These are phyloP conservation scores for Phytophthora capsici DNA, from an alignment of 352 stramenopile genomes.

Conservation along the genomic window DNA sequence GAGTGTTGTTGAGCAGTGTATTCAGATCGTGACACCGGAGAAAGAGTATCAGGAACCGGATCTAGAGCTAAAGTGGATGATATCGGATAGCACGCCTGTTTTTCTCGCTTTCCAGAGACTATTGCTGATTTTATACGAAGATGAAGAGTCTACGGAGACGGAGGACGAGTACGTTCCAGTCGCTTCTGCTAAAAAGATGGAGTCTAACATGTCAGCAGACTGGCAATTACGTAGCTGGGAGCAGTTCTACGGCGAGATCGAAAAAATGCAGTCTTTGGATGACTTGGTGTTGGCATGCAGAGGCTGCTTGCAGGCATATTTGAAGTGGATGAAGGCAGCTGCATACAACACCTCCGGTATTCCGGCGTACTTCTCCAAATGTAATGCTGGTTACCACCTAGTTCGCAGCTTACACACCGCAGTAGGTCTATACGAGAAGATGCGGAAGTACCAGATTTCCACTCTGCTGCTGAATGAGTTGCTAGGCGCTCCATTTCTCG, in stretches of 20 bases:
- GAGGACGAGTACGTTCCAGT: slow-evolving; percentile 14
- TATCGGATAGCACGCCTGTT: slow-evolving; percentile 38
- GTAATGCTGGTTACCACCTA: slow-evolving; percentile 74
- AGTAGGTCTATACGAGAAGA: slow-evolving; percentile 76
- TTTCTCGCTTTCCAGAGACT: slow-evolving; percentile 66
- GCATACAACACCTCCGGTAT: slow-evolving; percentile 20
- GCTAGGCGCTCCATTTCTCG: slow-evolving; percentile 56
- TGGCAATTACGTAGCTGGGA: slow-evolving; percentile 64
- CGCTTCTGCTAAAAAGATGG: background rate
- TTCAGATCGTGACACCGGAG: slow-evolving; percentile 44
- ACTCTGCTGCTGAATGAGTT: slow-evolving; percentile 72
- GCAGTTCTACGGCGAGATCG: slow-evolving; percentile 53
- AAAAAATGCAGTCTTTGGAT: slow-evolving; percentile 57
- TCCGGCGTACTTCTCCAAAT: slow-evolving; percentile 64
- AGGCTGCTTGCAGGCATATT: slow-evolving; percentile 52
- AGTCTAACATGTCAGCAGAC: slow-evolving; percentile 7
- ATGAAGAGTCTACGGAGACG: slow-evolving; percentile 30
- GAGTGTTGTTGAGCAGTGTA: slow-evolving; percentile 49
- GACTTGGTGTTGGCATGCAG: slow-evolving; percentile 62
- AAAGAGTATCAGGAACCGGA: slow-evolving; percentile 48
- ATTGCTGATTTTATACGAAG: slow-evolving; percentile 20
- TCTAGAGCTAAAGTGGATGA: slow-evolving; percentile 56
- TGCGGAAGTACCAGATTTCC: slow-evolving; percentile 74
- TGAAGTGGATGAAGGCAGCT: slow-evolving; percentile 47
- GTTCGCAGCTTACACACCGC: slow-evolving; percentile 65